Conservation (phyloP, 2,329 filamentous ascomycete species). For the Aspergillus ibericus region DNA sequence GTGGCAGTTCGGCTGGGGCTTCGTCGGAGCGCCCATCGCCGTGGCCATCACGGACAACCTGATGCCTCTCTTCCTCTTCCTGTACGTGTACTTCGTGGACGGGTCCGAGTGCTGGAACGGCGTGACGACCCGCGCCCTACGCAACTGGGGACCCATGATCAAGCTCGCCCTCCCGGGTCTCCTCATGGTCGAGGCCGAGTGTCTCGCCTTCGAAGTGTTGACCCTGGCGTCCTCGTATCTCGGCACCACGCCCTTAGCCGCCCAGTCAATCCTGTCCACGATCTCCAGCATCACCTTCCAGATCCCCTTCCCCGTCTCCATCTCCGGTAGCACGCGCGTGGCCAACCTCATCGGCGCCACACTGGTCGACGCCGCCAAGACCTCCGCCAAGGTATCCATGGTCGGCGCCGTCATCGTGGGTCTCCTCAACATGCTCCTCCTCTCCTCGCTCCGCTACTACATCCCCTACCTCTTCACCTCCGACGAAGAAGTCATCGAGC, state of each 20-base stretch:
- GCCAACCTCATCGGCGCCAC: slow-evolving; percentile 90
- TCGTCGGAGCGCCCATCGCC: slow-evolving; percentile 77
- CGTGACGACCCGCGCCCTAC: slow-evolving; percentile 67
- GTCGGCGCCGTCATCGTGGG: slow-evolving; percentile 69
- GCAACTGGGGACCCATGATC: slow-evolving; percentile 83
- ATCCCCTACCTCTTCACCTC: slow-evolving; percentile 79
- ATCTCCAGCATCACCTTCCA: slow-evolving; percentile 81
- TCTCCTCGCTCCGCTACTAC: slow-evolving; percentile 66
- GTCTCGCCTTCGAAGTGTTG: slow-evolving; percentile 86
- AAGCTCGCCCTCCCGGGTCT: slow-evolving; percentile 83
- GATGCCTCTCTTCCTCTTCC: slow-evolving; percentile 69
- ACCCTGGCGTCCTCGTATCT: slow-evolving; percentile 81
- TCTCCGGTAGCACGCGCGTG: slow-evolving; percentile 83
- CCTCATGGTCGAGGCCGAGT: slow-evolving; percentile 92
- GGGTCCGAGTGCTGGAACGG: slow-evolving; percentile 80
- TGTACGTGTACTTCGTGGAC: slow-evolving; percentile 71
- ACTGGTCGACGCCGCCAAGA: slow-evolving; percentile 75
- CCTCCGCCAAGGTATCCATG: slow-evolving; percentile 75
- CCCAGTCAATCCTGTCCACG: slow-evolving; percentile 81
- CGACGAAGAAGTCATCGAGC: slow-evolving; percentile 66
- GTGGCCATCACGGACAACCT: slow-evolving; percentile 74
- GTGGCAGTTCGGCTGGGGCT: slow-evolving; percentile 66
- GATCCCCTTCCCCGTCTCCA: slow-evolving; percentile 86
- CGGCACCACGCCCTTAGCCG: slow-evolving; percentile 75
- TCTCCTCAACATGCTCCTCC: slow-evolving; percentile 71